Percentiles rank a stretch among this genome's conserved stretches.
Conservation (phyloP, 2,329 filamentous ascomycete species). For the Pseudogymnoascus pannorum region DNA sequence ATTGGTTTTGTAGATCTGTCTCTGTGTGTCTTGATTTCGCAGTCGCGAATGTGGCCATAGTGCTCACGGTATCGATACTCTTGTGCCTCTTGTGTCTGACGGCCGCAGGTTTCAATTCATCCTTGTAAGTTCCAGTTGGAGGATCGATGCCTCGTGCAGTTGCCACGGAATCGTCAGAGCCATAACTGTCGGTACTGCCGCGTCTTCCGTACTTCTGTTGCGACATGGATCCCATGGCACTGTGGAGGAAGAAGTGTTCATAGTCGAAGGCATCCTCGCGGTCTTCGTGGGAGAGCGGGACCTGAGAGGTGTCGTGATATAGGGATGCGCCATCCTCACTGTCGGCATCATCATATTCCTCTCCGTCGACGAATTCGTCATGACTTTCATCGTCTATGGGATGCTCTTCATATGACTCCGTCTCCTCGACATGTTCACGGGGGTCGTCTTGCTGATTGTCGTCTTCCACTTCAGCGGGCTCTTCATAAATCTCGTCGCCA, state of each 20-base stretch:
- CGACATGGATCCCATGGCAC: constrained; percentile 74
- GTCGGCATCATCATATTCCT: constrained; percentile 32
- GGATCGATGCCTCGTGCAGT: constrained; percentile 46
- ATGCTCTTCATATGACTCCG: neutral
- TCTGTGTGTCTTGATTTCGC: constrained; percentile 29
- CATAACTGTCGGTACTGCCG: constrained; percentile 45
- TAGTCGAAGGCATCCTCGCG: constrained; percentile 95
- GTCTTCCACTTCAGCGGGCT: neutral
- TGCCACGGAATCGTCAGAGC: constrained; percentile 54
- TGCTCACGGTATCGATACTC: constrained; percentile 54
- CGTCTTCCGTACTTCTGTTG: constrained; percentile 40
- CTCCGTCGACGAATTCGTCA: constrained; percentile 26
- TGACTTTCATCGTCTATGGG: constrained; percentile 23
- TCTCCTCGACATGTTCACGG: neutral
- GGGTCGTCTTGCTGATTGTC: neutral
- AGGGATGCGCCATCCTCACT: constrained; percentile 59
- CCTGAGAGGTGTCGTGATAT: constrained; percentile 53
- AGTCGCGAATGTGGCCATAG: constrained; percentile 55
- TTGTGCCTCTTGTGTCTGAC: constrained; percentile 40
- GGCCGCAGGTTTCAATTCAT: constrained; percentile 13
- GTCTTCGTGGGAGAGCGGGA: constrained; percentile 75
- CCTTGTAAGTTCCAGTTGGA: constrained; percentile 13
- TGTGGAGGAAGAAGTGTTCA: constrained; percentile 90
- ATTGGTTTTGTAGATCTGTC: constrained; percentile 37
- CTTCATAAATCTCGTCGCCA: neutral